Base-by-base conservation (phyloP, 2,329 filamentous ascomycete species). In the Botrytis galanthina region DNA sequence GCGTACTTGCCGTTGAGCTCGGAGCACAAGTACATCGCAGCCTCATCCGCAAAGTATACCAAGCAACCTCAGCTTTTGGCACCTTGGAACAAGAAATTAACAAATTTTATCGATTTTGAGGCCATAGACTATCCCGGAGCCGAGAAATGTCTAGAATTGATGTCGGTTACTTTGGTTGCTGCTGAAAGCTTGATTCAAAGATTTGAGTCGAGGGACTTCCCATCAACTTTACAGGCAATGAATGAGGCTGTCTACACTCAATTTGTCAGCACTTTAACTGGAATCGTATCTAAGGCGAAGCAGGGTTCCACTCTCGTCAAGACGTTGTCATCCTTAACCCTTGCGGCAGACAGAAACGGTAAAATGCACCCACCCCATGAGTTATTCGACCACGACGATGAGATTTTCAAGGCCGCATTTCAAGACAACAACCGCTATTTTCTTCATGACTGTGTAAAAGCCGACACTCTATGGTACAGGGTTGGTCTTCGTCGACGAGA, bases 401-500 rank as follows among this genome's bases (percentile, higher is more conserved):
- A 26, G 32, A 75, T 80, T 22, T 81, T 81, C 39, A 20, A 44
- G 35, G 71, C 79, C 3, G 80, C 80, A 16, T 81, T 81, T 54
- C 71, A 75, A 60, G 71, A 73, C 32, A n/a, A 20, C 35, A 9
- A 60, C 14, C 46, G 74, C 14, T 74, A 64, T 32, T 81, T 81
- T 62, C 44, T 81, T 1, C 78, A 80, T 59, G 42, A 60, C 0
- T 59, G 61, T 20, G 61, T 80, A 35, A 46, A 46, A 51, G 20
- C 5, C 67, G 73, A 73, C 63, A 35, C 1, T 5, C 74, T 79
- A 54, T 80, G 77, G 77, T 26, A 73, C n/a, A 72, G 64, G 51
- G 62, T 76, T 26, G 78, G 76, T 16, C 74, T 79, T 32, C 76
- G 75, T 14, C 66, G 74, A 42, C 71, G 70, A 70, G 64, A n/a